phyloP scores from a whole-genome alignment of 2,329 filamentous ascomycete species.

The Sporothrix dimorphospora region DNA sequence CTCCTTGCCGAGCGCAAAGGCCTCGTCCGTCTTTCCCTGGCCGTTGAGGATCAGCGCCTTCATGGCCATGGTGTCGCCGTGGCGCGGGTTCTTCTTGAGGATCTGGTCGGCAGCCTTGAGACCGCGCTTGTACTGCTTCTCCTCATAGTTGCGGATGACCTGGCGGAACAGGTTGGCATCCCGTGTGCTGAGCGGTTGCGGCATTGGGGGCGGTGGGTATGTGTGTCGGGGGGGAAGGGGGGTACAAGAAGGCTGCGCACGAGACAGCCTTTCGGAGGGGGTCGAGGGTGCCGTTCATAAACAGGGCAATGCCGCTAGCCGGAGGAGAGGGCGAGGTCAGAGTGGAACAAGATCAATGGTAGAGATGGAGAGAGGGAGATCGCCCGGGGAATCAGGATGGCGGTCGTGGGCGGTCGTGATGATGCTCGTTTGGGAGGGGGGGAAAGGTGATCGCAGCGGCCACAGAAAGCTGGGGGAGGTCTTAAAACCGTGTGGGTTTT shows the following conservation, averaged over 20 bases:
- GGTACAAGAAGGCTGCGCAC: conserved; percentile 15
- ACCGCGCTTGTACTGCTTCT: conserved; percentile 95
- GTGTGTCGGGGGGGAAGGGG: conserved; percentile 9
- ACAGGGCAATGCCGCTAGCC: neutral
- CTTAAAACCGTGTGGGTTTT: conserved; percentile 26
- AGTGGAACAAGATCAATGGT: neutral
- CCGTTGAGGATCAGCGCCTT: conserved; percentile 96
- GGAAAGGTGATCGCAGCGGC: neutral
- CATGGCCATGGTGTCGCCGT: conserved; percentile 99
- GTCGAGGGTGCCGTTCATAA: conserved; percentile 1
- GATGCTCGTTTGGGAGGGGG: conserved; percentile 16
- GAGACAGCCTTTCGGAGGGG: conserved; percentile 20
- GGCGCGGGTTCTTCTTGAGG: conserved; percentile 88
- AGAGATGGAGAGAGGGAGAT: neutral
- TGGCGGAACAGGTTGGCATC: conserved; percentile 93
- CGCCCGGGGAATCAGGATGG: neutral
- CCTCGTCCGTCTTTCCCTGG: conserved; percentile 89
- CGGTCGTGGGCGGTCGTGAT: neutral
- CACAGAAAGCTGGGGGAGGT: conserved; percentile 12
- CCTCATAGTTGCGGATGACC: conserved; percentile 94
- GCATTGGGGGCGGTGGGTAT: conserved; percentile 54
- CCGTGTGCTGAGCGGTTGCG: conserved; percentile 77
- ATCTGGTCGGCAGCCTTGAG: conserved; percentile 97
- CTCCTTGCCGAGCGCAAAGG: conserved; percentile 88
- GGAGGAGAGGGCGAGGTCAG: neutral